Conservation (phyloP, 306 rosid genomes). For the Cyclanthera cordifolia region DNA sequence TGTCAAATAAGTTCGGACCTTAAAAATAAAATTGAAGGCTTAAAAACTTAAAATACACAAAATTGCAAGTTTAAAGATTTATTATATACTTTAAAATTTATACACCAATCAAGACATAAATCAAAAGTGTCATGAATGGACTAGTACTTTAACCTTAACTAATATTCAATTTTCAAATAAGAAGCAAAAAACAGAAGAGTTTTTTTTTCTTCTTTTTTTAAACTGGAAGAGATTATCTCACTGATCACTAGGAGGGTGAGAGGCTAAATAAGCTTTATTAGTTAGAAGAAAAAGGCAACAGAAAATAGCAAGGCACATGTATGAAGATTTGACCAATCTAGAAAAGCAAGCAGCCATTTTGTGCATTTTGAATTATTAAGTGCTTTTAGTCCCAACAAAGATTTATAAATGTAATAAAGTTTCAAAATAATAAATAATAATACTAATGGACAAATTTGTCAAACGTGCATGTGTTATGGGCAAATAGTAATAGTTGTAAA, state of each 20-base stretch:
- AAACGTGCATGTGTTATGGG: constrained; percentile 1
- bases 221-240: no score
- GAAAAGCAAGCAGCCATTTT: constrained; percentile 8
- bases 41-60: no score
- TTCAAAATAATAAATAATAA: background rate
- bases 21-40: no score
- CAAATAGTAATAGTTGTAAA: background rate
- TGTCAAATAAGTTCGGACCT: no score
- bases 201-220: no score
- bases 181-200: background rate
- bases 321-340: constrained; percentile 9
- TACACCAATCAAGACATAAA: no score
- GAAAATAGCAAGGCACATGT: constrained; percentile 9
- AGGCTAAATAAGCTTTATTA: background rate
- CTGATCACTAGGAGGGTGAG: background rate
- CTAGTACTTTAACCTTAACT: background rate
- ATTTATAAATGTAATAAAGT: background rate
- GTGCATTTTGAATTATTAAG: background rate
- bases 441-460: background rate
- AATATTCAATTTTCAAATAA: background rate
- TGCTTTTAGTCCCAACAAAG: background rate
- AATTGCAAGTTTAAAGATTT: no score
- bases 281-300: background rate
- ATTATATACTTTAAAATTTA: no score
- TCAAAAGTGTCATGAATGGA: no score